Evolutionary conservation across 192 early-diverging fungal species (phyloP).

Genomic region (Cladochytrium replicatum): DNA sequence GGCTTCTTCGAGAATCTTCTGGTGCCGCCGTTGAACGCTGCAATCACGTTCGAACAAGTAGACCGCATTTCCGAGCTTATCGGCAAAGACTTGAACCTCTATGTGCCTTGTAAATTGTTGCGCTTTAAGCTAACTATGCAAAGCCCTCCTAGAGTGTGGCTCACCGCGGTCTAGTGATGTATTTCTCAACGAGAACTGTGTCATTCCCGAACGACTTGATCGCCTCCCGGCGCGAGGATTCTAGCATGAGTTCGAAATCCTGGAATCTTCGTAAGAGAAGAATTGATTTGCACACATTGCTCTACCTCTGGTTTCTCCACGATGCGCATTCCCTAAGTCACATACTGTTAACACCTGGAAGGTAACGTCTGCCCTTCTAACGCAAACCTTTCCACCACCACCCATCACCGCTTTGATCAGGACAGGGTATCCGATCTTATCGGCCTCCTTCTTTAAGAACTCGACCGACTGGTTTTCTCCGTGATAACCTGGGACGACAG

Average conservation of each 20-base stretch:
- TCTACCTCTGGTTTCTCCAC: slow-evolving; percentile 39
- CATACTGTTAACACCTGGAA: too few species aligned
- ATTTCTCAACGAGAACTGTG: slow-evolving; percentile 85
- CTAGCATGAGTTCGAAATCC: slow-evolving; percentile 81
- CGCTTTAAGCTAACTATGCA: too few species aligned
- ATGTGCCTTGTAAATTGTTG: slow-evolving; percentile 52
- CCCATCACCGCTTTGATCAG: slow-evolving; percentile 96
- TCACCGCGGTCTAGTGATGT: slow-evolving; percentile 65
- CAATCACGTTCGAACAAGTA: slow-evolving; percentile 96
- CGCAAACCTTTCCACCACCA: slow-evolving; percentile 84
- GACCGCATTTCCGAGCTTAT: slow-evolving; percentile 74
- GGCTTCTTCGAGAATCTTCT: slow-evolving; percentile 95
- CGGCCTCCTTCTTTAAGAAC: slow-evolving; percentile 63
- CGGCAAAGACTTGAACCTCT: slow-evolving; percentile 94
- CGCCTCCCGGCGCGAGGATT: slow-evolving; percentile 74
- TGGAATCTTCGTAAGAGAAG: too few species aligned
- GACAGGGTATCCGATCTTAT: slow-evolving; percentile 85
- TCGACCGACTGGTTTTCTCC: slow-evolving; percentile 70
- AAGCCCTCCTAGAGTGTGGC: slow-evolving; percentile 1
- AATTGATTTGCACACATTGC: neutral
- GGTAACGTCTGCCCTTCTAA: too few species aligned
- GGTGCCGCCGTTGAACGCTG: slow-evolving; percentile 87
- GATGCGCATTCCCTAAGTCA: slow-evolving; percentile 84
- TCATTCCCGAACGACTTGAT: slow-evolving; percentile 87
- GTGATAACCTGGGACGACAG: slow-evolving; percentile 90